Conservation (phyloP, 129 eudicot species). For the Heracleum sosnowskyi region DNA sequence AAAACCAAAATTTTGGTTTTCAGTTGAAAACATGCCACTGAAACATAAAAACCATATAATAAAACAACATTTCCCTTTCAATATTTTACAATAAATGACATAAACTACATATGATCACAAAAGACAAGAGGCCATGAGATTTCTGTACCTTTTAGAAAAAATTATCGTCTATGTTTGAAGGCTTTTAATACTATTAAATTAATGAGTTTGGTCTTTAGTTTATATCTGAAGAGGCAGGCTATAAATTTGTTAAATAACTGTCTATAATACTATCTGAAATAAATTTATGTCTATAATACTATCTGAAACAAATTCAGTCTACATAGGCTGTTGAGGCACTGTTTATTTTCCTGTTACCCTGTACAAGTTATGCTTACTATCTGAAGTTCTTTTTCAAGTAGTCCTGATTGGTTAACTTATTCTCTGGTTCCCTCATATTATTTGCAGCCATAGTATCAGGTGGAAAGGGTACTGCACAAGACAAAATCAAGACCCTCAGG, state of each 20-base stretch:
- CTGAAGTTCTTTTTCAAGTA: background rate
- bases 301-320: background rate
- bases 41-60: background rate
- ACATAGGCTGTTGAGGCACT: background rate
- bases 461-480: conserved; percentile 67
- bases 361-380: background rate
- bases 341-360: background rate
- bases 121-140: background rate
- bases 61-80: background rate
- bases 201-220: background rate
- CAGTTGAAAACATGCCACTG: background rate
- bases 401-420: background rate
- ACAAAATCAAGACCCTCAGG: conserved; percentile 49
- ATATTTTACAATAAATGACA: background rate
- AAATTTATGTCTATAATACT: background rate
- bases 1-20: background rate
- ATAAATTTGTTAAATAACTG: background rate
- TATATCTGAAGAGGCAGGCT: background rate
- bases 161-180: background rate
- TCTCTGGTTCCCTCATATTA: background rate
- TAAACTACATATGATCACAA: background rate
- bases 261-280: background rate
- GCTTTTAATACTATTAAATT: background rate
- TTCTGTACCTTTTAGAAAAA: background rate
- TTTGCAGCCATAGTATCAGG: conserved; percentile 64